Evolutionary conservation across 164 flowering plant species (phyloP), one percentile per base, ranked within the genome.

Genomic region (Nelumbo lutea): DNA sequence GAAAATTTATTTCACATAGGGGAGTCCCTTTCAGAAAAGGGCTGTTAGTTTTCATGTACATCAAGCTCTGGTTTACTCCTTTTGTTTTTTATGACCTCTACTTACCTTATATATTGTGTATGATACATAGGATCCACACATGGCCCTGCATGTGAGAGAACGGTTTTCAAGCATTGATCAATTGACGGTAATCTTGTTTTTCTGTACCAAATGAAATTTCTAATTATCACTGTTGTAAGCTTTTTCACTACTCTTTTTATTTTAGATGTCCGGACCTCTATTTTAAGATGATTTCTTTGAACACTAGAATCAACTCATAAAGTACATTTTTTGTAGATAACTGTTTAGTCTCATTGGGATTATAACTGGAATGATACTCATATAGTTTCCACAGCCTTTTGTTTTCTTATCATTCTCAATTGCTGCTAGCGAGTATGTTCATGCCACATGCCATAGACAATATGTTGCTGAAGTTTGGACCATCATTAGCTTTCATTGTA

Each of bases 121-220:
- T 82, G 72, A 15, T 53, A 9, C 81, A 59, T 70, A 93, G 98
- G 99, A 96, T 82, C 83, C 88, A 11, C 84, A 93, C 64, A 93
- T 93, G 99, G 98, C 87, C 63, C 80, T 76, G 45, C 79, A 87
- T 64, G 91, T 91, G 62, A 80, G 73, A 47, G 97, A 93, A 70
- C 86, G 96, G 59, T 93, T 96, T 80, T 82, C 79, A 51, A 73
- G 57, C 51, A 62, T 67, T 15, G 79, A 78, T 53, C 72, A 67
- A 45, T 74, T 91, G 44, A 79, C 73, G 96, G 98, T 94, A 82
- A 70, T 50, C 46, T 62, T 13, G 57, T 45, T 8, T 9, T n/a
- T 42, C 58, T 40, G 43, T 11, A 45, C 27, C 13, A 27, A 53
- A 13, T 10, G 0, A 9, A 9, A 9, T 53, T 10, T 53, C 14